Evolutionary conservation across 106 monocot genomes (phyloP), one percentile per base, ranked within the genome.

Genomic region (Ottelia alismoides): DNA sequence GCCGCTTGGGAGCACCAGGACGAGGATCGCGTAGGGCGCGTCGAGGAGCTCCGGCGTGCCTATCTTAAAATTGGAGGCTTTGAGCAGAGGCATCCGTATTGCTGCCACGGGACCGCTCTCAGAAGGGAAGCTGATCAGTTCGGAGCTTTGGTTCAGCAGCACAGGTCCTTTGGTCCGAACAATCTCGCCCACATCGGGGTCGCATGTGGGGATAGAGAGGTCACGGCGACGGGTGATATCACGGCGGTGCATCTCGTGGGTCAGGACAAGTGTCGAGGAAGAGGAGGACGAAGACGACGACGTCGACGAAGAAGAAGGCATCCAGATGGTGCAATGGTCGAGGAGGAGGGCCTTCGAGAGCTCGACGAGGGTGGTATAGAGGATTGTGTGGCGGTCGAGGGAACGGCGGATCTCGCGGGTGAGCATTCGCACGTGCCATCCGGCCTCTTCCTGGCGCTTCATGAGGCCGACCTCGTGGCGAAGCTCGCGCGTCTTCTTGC

Each of bases 361-460:
- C 54, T 65, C 65, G 28, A 52, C 18, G 6, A 65, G 27, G 17
- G 65, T 28, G 29, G 61, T 61, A 28, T 61, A 47, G 29, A 61
- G 19, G 47, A 61, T 49, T 28, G 61, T 49, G 55, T 46, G 65
- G 2, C 65, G 53, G 28, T 55, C 65, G 17, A 65, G 65, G 2
- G 51, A 52, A 3, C 55, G 24, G 17, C 65, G 65, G 4, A 65
- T 55, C 29, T 65, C 65, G 0, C 28, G 31, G 45, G 54, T 47
- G 54, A 65, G 25, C 65, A 55, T 55, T 10, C 54, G 22, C 20
- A 55, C 55, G 25, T 25, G 27, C 65, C 65, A 65, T 22, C 45
- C 19, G 11, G 40, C 55, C 55, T 54, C 55, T 27, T 65, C 65
- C 28, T 55, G 65, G 28, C 44, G 40, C 54, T 65, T 65, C 54